Evolutionary conservation across 2,329 filamentous ascomycete genomes (phyloP).

Genomic region (Colletotrichum nymphaeae): DNA sequence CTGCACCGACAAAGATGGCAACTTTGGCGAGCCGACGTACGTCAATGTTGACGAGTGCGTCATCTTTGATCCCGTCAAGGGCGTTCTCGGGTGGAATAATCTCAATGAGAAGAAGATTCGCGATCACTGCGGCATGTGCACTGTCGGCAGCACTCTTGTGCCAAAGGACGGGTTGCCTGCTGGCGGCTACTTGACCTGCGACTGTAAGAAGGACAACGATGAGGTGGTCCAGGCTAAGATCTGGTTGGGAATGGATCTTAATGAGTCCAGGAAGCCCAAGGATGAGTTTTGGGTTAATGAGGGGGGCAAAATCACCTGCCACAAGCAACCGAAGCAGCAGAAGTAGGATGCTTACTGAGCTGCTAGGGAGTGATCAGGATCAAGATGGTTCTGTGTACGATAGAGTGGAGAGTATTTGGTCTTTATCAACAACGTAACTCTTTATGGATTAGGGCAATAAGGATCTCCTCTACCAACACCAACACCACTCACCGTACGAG

Average conservation of each 20-base stretch:
- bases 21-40: slow-evolving; percentile 5
- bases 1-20: slow-evolving; percentile 6
- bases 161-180: not conserved
- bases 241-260: not conserved
- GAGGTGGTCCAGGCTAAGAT: not conserved
- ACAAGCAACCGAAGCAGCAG: not conserved
- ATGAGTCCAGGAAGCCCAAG: not conserved
- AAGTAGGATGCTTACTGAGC: not conserved
- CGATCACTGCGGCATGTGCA: not conserved
- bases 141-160: not conserved
- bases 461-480: too few species aligned
- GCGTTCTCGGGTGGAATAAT: not conserved
- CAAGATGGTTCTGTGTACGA: not conserved
- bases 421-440: not conserved
- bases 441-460: too few species aligned
- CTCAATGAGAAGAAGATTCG: not conserved
- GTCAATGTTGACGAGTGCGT: slow-evolving; percentile 10
- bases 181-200: not conserved
- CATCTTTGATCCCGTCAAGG: not conserved
- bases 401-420: not conserved
- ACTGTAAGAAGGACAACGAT: not conserved
- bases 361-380: not conserved
- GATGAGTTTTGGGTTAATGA: not conserved
- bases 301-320: not conserved
- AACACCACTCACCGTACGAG: too few species aligned